These are phyloP conservation scores for Circinella minor DNA, from an alignment of 371 early-diverging fungal genomes.

Conservation along the genomic window DNA sequence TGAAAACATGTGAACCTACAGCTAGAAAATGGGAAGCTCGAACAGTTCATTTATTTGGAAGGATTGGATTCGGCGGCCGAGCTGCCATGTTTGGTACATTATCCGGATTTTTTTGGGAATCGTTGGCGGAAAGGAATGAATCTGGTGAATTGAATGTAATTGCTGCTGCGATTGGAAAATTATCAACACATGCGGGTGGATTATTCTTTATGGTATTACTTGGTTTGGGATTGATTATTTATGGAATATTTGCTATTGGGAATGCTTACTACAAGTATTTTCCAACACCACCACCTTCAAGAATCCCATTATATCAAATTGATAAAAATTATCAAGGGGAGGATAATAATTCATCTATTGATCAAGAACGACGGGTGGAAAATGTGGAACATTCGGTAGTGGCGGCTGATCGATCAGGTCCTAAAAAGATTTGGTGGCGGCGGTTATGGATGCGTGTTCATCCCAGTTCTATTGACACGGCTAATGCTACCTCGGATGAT, in stretches of 20 bases:
- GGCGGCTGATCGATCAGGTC: background rate
- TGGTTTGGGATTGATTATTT: conserved; percentile 43
- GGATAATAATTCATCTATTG: conserved; percentile 9
- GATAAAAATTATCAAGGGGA: background rate
- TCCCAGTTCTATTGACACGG: background rate
- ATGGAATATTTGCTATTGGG: conserved; percentile 45
- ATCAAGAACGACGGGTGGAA: background rate
- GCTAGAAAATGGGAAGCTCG: conserved; percentile 37
- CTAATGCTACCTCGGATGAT: too few relatives aligned
- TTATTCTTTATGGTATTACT: conserved; percentile 43
- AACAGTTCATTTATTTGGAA: conserved; percentile 37
- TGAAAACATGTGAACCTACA: conserved; percentile 38
- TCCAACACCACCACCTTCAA: conserved; percentile 50
- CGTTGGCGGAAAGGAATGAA: conserved; percentile 36
- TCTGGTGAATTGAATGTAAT: conserved; percentile 42
- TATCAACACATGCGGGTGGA: conserved; percentile 38
- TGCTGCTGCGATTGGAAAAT: conserved; percentile 41
- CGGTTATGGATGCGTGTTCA: conserved; percentile 3
- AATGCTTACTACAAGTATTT: conserved; percentile 53
- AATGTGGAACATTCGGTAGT: conserved; percentile 1
- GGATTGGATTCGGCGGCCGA: conserved; percentile 48
- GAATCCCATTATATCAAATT: conserved; percentile 26
- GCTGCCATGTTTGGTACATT: conserved; percentile 48
- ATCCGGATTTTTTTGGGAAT: conserved; percentile 54
- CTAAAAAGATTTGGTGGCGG: conserved; percentile 2